Evolutionary conservation across 140 eudicot species (phyloP), one percentile per base, ranked within the genome.

Genomic region (Oenanthe javanica): DNA sequence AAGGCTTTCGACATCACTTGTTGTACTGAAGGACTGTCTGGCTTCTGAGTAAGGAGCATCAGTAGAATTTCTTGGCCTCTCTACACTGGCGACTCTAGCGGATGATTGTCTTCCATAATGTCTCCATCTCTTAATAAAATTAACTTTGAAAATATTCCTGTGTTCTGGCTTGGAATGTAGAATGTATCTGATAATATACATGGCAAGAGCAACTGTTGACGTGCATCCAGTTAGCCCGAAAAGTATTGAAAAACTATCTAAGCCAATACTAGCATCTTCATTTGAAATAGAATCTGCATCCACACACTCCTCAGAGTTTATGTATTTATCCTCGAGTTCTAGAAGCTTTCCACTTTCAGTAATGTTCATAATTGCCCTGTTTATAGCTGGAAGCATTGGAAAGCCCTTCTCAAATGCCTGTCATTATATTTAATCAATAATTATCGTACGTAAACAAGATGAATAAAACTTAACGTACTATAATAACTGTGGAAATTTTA

Each of bases 401-500:
- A 81, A 85, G 47, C 71, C 79, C 76, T 74, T 87, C 38, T 85
- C 87, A 82, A 87, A 89, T 52, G 89, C 91, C 91, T 89, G 77
- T n/a, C 77, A 61, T 61, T n/a, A 52, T 23, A 64, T 14, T 52
- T 8, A 52, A 52, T 13, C 46, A 69, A 27, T 5, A 8, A 69
- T 4, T 15, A 25, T 6, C 7, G n/a, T 14, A 52, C 1, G 0
- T 52, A 2, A 23, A 21, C 7, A 25, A 14, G 9, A 11, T 12
- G 15, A 50, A 9, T 12, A 47, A 47, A 47, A 47, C 50, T 47
- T 31, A 31, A 31, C 36, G 36, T n/a, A 31, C 36, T 31, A 31
- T 31, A 31, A 31, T 31, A 31, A 31, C 36, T 1, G 36, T 31
- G 36, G 36, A 31, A 31, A 31, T 31, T 31, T 31, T 31, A 31